Evolutionary conservation across 2,329 filamentous ascomycete genomes (phyloP).

Genomic region (Gaeumannomyces tritici): DNA sequence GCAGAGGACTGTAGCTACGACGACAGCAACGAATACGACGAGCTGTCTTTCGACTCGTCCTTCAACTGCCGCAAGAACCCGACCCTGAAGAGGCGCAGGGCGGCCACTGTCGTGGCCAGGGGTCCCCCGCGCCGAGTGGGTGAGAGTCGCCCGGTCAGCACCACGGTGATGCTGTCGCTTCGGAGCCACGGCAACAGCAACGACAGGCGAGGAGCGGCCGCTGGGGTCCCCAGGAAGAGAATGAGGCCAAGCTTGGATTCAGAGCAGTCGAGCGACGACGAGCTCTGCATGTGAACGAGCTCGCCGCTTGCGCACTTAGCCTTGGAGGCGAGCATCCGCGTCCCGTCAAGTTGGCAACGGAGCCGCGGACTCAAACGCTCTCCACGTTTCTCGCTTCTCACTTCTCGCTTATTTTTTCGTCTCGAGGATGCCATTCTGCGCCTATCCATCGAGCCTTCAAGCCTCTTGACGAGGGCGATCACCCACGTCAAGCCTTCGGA

Average conservation of each 20-base stretch:
- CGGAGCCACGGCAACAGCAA: background rate
- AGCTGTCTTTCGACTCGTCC: background rate
- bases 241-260: background rate
- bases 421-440: background rate
- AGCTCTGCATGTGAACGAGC: constrained; percentile 9
- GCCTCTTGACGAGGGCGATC: no score
- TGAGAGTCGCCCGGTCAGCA: background rate
- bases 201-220: background rate
- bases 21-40: background rate
- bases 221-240: background rate
- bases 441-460: background rate
- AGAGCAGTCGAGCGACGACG: constrained; percentile 9
- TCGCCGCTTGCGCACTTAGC: background rate
- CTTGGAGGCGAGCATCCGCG: no score
- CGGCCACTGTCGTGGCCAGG: background rate
- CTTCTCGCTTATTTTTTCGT: no score
- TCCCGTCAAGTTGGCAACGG: no score
- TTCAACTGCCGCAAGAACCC: background rate
- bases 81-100: background rate
- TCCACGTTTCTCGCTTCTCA: no score
- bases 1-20: background rate
- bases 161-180: background rate
- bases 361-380: no score
- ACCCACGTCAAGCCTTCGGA: no score
- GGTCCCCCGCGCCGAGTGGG: background rate